Percentiles rank a stretch among this genome's conserved stretches.
Conservation (phyloP, 2,329 filamentous ascomycete genomes). For the Botrytis galanthina region DNA sequence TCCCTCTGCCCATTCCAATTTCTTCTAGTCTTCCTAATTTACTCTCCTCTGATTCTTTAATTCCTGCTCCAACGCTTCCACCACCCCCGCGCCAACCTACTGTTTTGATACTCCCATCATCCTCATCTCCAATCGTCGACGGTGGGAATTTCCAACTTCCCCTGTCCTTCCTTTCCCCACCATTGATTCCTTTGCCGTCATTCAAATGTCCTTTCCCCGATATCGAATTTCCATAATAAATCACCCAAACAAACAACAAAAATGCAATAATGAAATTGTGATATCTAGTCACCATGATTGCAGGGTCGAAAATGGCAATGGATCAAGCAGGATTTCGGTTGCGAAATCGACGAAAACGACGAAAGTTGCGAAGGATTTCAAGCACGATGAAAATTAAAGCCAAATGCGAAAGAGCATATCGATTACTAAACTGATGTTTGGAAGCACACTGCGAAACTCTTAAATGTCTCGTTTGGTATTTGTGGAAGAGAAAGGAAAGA, state of each 20-base stretch:
- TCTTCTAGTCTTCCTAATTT: background rate
- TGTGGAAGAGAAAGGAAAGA: background rate
- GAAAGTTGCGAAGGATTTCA: background rate
- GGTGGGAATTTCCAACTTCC: background rate
- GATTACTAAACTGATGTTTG: background rate
- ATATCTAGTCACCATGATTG: background rate
- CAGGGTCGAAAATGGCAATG: background rate
- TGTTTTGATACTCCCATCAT: background rate
- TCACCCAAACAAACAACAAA: conserved; percentile 3
- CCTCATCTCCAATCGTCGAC: background rate
- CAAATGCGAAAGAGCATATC: background rate
- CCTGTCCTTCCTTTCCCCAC: too few species aligned
- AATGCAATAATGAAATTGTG: background rate
- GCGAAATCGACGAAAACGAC: background rate
- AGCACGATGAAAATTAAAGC: too few species aligned
- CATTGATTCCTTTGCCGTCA: background rate
- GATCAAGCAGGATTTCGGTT: background rate
- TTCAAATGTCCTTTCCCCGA: background rate
- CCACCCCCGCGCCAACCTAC: too few species aligned
- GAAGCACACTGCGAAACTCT: background rate
- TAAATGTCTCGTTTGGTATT: too few species aligned
- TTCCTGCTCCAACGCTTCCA: background rate
- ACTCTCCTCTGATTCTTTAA: too few species aligned
- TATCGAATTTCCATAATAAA: background rate
- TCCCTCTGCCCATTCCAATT: background rate